A percentile compares a stretch with the other conserved stretches of the same genome.
These are phyloP conservation scores for Penicillium bialowiezense DNA, from an alignment of 495 filamentous ascomycete species.

Conservation along the genomic window DNA sequence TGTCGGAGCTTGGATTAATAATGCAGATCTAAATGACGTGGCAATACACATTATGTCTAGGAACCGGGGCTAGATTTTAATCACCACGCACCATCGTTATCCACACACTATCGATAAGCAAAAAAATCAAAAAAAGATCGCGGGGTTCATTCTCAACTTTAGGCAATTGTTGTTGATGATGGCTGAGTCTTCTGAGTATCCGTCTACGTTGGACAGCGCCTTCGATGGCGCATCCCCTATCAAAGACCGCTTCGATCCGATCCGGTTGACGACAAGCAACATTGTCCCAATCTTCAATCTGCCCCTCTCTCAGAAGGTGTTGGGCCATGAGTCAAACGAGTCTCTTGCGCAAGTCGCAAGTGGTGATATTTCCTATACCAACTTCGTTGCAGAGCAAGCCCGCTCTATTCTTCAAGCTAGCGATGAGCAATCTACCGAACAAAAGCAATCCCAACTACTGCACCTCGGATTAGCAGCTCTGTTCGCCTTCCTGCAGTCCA, in stretches of 20 bases:
- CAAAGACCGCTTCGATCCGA: constrained; percentile 34
- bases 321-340: constrained; percentile 31
- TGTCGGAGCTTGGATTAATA: not conserved
- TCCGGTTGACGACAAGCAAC: constrained; percentile 35
- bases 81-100: constrained; percentile 18
- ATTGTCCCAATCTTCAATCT: constrained; percentile 36
- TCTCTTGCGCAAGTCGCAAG: constrained; percentile 23
- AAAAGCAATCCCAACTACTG: constrained; percentile 45
- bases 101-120: constrained; percentile 32
- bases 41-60: constrained; percentile 6
- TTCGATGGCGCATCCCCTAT: constrained; percentile 29
- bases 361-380: constrained; percentile 36
- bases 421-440: constrained; percentile 27
- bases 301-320: constrained; percentile 35
- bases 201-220: constrained; percentile 31
- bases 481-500: constrained; percentile 83
- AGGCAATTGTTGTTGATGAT: constrained; percentile 17
- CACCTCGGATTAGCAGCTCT: constrained; percentile 69
- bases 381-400: constrained; percentile 31
- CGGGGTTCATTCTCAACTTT: constrained; percentile 23
- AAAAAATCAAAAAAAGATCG: constrained; percentile 32
- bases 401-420: constrained; percentile 22
- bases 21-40: constrained; percentile 1
- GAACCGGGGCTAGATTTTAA: not conserved
- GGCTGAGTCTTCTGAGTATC: constrained; percentile 26